Percentiles rank a stretch among this genome's conserved stretches.
Conservation (phyloP, 345 rosid genomes). For the Carallia pectinifolia region DNA sequence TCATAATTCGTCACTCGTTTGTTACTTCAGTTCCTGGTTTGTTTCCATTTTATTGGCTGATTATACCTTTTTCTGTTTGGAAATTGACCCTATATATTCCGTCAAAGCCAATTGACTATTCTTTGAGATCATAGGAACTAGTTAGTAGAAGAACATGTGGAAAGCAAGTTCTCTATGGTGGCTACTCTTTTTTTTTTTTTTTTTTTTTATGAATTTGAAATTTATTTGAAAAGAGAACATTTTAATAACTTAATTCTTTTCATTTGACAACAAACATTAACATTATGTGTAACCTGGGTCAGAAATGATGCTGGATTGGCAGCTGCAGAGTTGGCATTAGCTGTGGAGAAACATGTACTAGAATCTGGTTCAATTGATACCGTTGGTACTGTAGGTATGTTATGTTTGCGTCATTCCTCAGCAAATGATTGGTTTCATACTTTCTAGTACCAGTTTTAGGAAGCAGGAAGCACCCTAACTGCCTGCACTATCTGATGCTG, state of each 20-base stretch:
- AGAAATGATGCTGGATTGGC: constrained; percentile 98
- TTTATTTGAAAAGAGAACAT: neutral
- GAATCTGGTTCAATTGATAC: constrained; percentile 89
- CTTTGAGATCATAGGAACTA: neutral
- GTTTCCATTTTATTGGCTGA: neutral
- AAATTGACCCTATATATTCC: neutral
- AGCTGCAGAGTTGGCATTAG: constrained; percentile 85
- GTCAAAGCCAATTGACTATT: neutral
- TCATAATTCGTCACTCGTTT: neutral
- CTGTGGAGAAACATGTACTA: constrained; percentile 84
- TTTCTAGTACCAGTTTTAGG: too few species aligned
- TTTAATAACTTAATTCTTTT: neutral
- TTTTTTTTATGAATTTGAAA: constrained; percentile 10
- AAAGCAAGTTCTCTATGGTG: neutral
- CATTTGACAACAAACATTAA: neutral
- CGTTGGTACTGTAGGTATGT: constrained; percentile 89
- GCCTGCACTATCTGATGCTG: too few species aligned
- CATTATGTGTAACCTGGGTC: constrained; percentile 12
- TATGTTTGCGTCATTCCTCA: constrained; percentile 5
- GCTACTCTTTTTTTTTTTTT: too few species aligned
- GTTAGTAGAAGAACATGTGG: neutral
- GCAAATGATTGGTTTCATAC: too few species aligned
- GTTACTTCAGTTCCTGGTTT: neutral
- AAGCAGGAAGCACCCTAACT: too few species aligned
- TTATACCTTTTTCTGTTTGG: neutral